A percentile compares a stretch with the other conserved stretches of the same genome.
phyloP scores from a whole-genome alignment of 306 rosid species.

The Chamaecrista fasciculata region DNA sequence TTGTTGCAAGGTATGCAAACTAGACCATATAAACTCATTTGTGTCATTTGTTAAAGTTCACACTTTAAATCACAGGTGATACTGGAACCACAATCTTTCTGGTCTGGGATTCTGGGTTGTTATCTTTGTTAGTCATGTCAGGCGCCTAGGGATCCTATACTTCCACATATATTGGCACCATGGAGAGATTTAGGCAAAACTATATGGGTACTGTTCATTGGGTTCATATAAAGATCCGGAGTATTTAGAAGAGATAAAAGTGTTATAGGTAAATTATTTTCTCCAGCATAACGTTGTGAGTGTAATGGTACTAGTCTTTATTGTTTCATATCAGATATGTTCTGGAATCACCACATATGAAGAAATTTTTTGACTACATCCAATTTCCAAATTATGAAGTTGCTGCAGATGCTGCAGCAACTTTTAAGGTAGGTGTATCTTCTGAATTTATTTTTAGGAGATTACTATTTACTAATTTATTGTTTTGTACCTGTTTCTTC shows the following conservation, averaged over 20 bases:
- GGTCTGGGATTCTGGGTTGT: background rate
- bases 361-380: conserved; percentile 78
- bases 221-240: conserved; percentile 8
- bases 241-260: background rate
- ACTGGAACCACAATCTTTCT: background rate
- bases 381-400: conserved; percentile 89
- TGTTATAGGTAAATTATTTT: conserved; percentile 3
- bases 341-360: conserved; percentile 73
- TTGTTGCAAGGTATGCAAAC: conserved; percentile 74
- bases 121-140: background rate
- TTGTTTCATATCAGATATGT: conserved; percentile 68
- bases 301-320: background rate
- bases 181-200: conserved; percentile 1
- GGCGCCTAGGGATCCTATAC: background rate
- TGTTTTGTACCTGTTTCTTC: background rate
- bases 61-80: background rate
- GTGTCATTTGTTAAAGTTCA: conserved; percentile 3
- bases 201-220: background rate
- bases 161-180: conserved; percentile 3
- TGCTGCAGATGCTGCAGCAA: conserved; percentile 94
- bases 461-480: background rate
- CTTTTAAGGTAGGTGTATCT: conserved; percentile 66
- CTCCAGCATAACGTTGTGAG: background rate
- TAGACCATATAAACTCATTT: background rate
- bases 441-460: background rate